Base-by-base conservation (phyloP, 192 early-diverging fungal species). In the Dispira parvispora region DNA sequence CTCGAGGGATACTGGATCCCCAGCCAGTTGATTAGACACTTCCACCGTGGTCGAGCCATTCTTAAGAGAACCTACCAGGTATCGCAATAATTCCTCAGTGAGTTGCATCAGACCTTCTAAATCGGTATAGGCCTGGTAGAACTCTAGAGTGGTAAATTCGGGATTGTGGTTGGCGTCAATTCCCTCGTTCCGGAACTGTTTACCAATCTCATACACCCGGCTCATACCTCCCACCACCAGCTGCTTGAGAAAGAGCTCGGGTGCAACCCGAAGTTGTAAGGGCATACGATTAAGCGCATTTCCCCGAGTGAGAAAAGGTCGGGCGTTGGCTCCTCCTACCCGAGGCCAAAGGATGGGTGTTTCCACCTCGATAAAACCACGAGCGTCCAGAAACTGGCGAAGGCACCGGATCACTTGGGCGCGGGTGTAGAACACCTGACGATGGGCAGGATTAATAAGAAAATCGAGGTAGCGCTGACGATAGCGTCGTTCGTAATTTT, bases 141-240 rank as follows among this genome's bases (percentile, higher is more conserved):
- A 85, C 66, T 94, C 91, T 62, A 88, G 88, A 6, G 89, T 91
- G 27, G 89, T 89, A 63, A 94, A 94, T 68, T 91, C 91, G 23
- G 91, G 91, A 64, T 88, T 91, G 66, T 94, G 91, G 56, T 85
- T 82, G 20, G 82, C 81, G 69, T 94, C 91, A 43, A 94, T 82
- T 18, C 87, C 88, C 74, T 94, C 91, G 64, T 94, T 94, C 21
- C 91, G 78, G 67, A 94, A 94, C 68, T 90, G 88, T 66, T 88
- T 88, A 27, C 91, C 91, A 63, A 94, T 80, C 70, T 94, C 91
- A 67, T 82, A 94, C 13, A 94, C 89, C 25, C 82, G 78, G 47
- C 90, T 88, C 5, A 88, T 63, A 2, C 91, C 91, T 23, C 89
- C 91, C 63, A 94, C 80, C 20, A 94, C 85, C 52, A 94, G 72